These are phyloP conservation scores for Coemansia sp. DNA, from an alignment of 192 early-diverging fungal genomes.

Conservation along the genomic window DNA sequence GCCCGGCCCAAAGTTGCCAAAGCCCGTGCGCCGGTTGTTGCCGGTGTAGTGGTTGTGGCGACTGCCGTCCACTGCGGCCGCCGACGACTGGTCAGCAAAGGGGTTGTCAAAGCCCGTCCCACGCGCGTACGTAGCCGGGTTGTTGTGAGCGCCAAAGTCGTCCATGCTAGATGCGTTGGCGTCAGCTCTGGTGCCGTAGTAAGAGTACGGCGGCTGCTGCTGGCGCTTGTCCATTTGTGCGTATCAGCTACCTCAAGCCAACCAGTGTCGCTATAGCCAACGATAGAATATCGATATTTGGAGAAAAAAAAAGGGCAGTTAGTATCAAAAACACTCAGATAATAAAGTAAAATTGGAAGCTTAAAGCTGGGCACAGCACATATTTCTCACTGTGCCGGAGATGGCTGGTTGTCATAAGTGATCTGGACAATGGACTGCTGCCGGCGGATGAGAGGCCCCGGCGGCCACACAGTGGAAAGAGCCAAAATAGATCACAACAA, in stretches of 20 bases:
- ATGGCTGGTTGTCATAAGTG: too few relatives aligned
- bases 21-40: conserved; percentile 3
- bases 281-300: not conserved
- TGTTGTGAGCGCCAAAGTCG: conserved; percentile 19
- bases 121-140: conserved; percentile 1
- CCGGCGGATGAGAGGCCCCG: too few relatives aligned
- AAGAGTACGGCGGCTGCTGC: conserved; percentile 20
- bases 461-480: too few relatives aligned
- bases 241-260: conserved; percentile 2
- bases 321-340: too few relatives aligned
- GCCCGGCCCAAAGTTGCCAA: not conserved
- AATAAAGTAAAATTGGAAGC: too few relatives aligned
- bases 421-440: too few relatives aligned
- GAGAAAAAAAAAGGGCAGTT: not conserved
- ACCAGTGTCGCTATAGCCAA: not conserved
- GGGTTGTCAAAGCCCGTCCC: conserved; percentile 16
- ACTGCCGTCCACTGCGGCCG: conserved; percentile 8
- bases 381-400: not conserved
- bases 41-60: not conserved
- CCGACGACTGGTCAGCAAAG: conserved; percentile 33
- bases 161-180: conserved; percentile 24
- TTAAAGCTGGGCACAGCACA: not conserved
- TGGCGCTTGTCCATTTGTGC: conserved; percentile 18
- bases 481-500: too few relatives aligned
- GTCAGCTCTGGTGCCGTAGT: conserved; percentile 16